Evolutionary conservation across 2,329 filamentous ascomycete species (phyloP).

Genomic region (Alternaria incomplexa): DNA sequence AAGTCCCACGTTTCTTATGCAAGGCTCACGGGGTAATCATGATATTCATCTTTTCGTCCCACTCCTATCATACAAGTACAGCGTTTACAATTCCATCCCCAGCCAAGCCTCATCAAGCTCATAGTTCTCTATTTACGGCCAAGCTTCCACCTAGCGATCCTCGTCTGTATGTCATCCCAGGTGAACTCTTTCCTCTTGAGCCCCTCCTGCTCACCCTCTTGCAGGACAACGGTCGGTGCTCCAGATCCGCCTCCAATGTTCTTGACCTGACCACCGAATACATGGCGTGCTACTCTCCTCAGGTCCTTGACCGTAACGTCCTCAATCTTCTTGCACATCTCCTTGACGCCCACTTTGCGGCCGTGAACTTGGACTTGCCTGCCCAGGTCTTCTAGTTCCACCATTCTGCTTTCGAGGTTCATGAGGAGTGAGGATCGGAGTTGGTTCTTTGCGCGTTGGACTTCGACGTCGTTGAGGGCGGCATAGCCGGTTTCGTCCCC

Average conservation of each 20-base stretch:
- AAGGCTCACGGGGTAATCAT: background rate
- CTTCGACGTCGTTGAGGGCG: slow-evolving; percentile 75
- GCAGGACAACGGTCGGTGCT: slow-evolving; percentile 90
- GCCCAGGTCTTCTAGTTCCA: slow-evolving; percentile 94
- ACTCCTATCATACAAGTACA: background rate
- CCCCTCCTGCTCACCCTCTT: slow-evolving; percentile 82
- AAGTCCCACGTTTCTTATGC: background rate
- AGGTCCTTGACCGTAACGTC: slow-evolving; percentile 80
- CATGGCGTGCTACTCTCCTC: slow-evolving; percentile 76
- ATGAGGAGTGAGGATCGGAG: slow-evolving; percentile 87
- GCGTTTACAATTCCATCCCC: background rate
- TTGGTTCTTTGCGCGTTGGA: slow-evolving; percentile 95
- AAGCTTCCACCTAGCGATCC: slow-evolving; percentile 82
- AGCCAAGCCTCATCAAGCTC: background rate
- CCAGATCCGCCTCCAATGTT: slow-evolving; percentile 82
- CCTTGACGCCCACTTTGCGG: slow-evolving; percentile 84
- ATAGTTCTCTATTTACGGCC: slow-evolving; percentile 61
- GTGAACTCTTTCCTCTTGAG: slow-evolving; percentile 70
- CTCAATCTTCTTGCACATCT: slow-evolving; percentile 92
- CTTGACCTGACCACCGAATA: slow-evolving; percentile 77
- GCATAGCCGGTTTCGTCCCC: slow-evolving; percentile 77
- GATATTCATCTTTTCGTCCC: background rate
- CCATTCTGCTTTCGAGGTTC: slow-evolving; percentile 97
- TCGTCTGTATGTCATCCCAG: slow-evolving; percentile 90
- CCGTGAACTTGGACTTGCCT: slow-evolving; percentile 97